Base-by-base conservation (phyloP, 2,329 filamentous ascomycete species). In the Akanthomyces lecanii region DNA sequence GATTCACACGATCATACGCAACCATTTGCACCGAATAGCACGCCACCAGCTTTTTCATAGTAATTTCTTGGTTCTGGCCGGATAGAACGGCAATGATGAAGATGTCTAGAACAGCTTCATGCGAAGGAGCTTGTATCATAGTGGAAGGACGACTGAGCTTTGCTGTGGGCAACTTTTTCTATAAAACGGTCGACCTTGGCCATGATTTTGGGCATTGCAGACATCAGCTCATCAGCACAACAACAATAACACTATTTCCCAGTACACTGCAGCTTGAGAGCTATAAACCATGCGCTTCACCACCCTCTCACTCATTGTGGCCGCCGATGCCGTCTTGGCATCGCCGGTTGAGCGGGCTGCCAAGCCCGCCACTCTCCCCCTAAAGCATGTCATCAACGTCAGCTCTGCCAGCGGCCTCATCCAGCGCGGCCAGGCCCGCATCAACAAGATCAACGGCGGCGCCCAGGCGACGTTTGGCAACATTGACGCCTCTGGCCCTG, bases 341-440 rank as follows among this genome's bases (percentile, higher is more conserved):
- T 66, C 68, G 40, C 70, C 70, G 6, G 56, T 71, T 62, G 66
- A 67, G 66, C 62, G 52, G 45, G 63, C 65, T 50, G 59, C 66
- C 25, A 64, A 67, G 65, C 66, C 65, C 10, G 50, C 65, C 28
- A 64, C 64, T 47, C 52, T 71, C 47, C 58, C 70, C 5, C 51
- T 71, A 65, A 69, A 65, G 53, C 64, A 67, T n/a, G 66, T 67
- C 58, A 55, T 62, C 63, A 69, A 65, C 50, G 65, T 67, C 63
- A 67, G 64, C 30, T 68, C 69, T 11, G 59, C 69, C 44, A 71
- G 66, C 56, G 67, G 65, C 50, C 64, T 71, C 40, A 67, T 71
- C 33, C 36, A 61, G 44, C 67, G 64, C 52, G 70, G 70, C 52
- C 65, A 67, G 11, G 65, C 68, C 52, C 69, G 69, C 55, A 64